Base-by-base conservation (phyloP, 2,329 filamentous ascomycete species). In the Dothistroma pini region DNA sequence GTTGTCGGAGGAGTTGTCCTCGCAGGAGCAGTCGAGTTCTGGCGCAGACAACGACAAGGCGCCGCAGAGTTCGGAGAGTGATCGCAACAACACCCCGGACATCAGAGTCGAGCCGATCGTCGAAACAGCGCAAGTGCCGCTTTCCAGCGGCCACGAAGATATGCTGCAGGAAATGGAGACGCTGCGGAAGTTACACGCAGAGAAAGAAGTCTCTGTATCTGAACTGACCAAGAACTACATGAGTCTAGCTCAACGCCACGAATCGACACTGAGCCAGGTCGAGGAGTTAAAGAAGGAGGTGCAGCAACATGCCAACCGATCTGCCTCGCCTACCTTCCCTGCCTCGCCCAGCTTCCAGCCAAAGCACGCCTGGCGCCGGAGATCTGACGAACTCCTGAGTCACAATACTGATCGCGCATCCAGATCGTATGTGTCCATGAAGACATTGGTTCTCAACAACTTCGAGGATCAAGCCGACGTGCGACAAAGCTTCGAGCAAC, bases 1-100 rank as follows among this genome's bases (percentile, higher is more conserved):
- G 72, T 88, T 97, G 69, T 97, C 91, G 68, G 95, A 91, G 79
- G 95, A 97, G 79, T 84, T 96, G 75, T 96, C 91, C 72, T 96
- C 89, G 75, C 91, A 86, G 81, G 86, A 89, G 84, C 89, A 89
- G 72, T 90, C 89, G 73, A 75, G 67, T 69, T 75, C 73, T 80
- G 61, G 86, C 59, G 63, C 60, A 62, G 68, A 62, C 54, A 56
- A 49, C 41, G 58, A 64, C 55, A 63, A 59, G 41, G 62, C 58
- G 44, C 52, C 55, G 47, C 38, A 41, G 25, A 57, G 55, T 59
- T 53, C 60, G 35, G 48, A 55, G 29, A 61, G 32, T 63, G 68
- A 68, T 11, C 55, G 52, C 31, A 16, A 32, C 48, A 19, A 34
- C 21, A 32, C 56, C 6, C 41, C 56, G 19, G 47, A 50, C 19